Percentiles rank a stretch among this genome's conserved stretches.
Evolutionary conservation across 1,284 basidiomycete species (phyloP).

Genomic region (Papiliotrema fonsecae): DNA sequence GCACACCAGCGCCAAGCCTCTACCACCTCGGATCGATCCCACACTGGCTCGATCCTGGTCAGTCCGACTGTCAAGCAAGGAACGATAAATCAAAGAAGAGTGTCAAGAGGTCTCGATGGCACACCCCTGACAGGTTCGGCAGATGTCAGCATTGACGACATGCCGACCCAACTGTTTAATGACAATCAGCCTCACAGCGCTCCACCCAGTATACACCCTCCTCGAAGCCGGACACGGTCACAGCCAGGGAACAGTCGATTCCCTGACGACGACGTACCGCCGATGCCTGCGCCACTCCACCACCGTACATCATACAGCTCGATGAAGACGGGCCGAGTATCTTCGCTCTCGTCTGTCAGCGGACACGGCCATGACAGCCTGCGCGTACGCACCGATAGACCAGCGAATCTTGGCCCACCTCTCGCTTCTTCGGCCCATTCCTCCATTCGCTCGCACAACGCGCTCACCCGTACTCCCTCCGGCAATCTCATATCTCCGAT

Average conservation of each 20-base stretch:
- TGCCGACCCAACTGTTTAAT: not conserved
- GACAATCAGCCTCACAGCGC: not conserved
- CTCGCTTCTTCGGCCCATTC: not conserved
- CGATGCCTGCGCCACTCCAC: not conserved
- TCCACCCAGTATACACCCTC: not conserved
- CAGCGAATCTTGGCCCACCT: not conserved
- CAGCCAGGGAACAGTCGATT: not conserved
- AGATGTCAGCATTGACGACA: conserved; percentile 1
- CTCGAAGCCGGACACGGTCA: not conserved
- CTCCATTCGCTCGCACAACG: conserved; percentile 1
- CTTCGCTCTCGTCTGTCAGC: not conserved
- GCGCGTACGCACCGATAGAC: not conserved
- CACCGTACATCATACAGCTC: conserved; percentile 1
- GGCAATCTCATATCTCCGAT: conserved; percentile 23
- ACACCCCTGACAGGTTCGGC: not conserved
- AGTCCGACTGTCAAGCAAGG: conserved; percentile 30
- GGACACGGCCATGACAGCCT: not conserved
- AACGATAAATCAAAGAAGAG: conserved; percentile 37
- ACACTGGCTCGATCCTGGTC: conserved; percentile 16
- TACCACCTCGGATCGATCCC: not conserved
- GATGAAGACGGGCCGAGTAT: not conserved
- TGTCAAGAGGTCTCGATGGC: conserved; percentile 13
- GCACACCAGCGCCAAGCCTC: not conserved
- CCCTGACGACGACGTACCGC: conserved; percentile 1
- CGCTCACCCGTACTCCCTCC: conserved; percentile 11